Evolutionary conservation across 1,139 yeast genomes (phyloP).

Genomic region (Saccharomycopsis hybrid): DNA sequence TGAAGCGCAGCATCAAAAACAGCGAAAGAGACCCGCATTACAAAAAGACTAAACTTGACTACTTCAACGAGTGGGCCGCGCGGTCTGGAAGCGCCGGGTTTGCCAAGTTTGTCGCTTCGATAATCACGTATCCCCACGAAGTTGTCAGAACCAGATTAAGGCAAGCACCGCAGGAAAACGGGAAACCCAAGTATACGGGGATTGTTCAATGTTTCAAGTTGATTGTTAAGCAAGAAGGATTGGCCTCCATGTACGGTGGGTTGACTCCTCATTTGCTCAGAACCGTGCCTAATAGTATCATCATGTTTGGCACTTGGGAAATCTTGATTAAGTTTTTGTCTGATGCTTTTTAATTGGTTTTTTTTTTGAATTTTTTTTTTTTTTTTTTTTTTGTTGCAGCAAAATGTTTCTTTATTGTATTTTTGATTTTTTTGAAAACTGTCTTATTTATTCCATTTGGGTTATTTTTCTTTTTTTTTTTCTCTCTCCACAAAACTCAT

Average conservation of each 20-base stretch:
- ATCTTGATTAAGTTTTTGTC: conserved; percentile 69
- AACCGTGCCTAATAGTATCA: conserved; percentile 96
- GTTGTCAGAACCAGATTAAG: conserved; percentile 92
- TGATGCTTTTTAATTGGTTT: conserved; percentile 3
- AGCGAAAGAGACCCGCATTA: conserved; percentile 37
- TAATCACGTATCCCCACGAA: conserved; percentile 95
- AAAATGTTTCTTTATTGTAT: neutral
- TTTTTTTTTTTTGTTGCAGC: neutral
- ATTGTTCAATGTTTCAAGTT: conserved; percentile 78
- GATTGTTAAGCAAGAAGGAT: conserved; percentile 84
- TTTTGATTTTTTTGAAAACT: neutral
- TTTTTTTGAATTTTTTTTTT: neutral
- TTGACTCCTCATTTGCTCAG: conserved; percentile 92
- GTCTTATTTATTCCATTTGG: neutral
- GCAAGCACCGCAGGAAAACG: conserved; percentile 81
- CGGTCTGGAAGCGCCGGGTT: conserved; percentile 97
- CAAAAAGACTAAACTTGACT: conserved; percentile 41
- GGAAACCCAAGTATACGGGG: conserved; percentile 84
- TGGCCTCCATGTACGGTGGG: conserved; percentile 94
- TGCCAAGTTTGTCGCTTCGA: conserved; percentile 88
- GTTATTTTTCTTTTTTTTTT: neutral
- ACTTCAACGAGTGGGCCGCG: conserved; percentile 84
- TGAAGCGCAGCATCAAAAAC: conserved; percentile 45
- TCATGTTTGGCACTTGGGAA: conserved; percentile 99
- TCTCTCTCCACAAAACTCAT: neutral